phyloP scores from a whole-genome alignment of 441 rosid species.

The Pelargonium myrrhifolium region DNA sequence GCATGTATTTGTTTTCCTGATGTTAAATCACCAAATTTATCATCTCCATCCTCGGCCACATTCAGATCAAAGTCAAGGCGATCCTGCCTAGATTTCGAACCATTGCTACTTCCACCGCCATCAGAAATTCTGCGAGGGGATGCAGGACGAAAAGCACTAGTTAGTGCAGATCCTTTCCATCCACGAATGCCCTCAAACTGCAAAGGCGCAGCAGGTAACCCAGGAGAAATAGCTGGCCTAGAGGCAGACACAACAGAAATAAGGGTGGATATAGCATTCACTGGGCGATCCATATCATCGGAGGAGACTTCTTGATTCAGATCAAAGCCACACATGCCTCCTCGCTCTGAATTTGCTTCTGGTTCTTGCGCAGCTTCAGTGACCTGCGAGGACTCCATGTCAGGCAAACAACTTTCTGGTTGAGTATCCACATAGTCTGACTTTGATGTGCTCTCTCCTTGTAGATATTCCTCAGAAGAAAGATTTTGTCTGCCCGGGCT shows the following conservation, averaged over 20 bases:
- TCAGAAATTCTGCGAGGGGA: slow-evolving; percentile 51
- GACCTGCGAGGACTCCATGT: slow-evolving; percentile 49
- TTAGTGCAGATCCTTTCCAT: slow-evolving; percentile 70
- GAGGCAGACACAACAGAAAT: slow-evolving; percentile 61
- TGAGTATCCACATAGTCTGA: slow-evolving; percentile 31
- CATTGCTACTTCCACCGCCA: slow-evolving; percentile 34
- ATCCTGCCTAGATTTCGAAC: slow-evolving; percentile 40
- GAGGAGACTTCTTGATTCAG: slow-evolving; percentile 73
- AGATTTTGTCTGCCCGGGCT: background rate
- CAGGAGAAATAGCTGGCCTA: slow-evolving; percentile 44
- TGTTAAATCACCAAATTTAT: slow-evolving; percentile 39
- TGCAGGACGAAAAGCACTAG: slow-evolving; percentile 70
- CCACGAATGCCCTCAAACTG: slow-evolving; percentile 68
- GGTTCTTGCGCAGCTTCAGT: slow-evolving; percentile 52
- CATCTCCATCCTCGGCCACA: slow-evolving; percentile 70
- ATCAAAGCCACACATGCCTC: slow-evolving; percentile 57
- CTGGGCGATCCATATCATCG: slow-evolving; percentile 58
- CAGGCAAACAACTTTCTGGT: slow-evolving; percentile 38
- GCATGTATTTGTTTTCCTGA: slow-evolving; percentile 43
- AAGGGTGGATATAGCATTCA: slow-evolving; percentile 36
- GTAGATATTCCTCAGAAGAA: slow-evolving; percentile 17
- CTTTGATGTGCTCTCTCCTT: slow-evolving; percentile 24
- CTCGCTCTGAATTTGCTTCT: slow-evolving; percentile 43
- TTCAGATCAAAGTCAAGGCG: slow-evolving; percentile 80
- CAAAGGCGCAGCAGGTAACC: slow-evolving; percentile 52